Evolutionary conservation across 352 stramenopile genomes (phyloP).

Genomic region (Phytophthora citricola): DNA sequence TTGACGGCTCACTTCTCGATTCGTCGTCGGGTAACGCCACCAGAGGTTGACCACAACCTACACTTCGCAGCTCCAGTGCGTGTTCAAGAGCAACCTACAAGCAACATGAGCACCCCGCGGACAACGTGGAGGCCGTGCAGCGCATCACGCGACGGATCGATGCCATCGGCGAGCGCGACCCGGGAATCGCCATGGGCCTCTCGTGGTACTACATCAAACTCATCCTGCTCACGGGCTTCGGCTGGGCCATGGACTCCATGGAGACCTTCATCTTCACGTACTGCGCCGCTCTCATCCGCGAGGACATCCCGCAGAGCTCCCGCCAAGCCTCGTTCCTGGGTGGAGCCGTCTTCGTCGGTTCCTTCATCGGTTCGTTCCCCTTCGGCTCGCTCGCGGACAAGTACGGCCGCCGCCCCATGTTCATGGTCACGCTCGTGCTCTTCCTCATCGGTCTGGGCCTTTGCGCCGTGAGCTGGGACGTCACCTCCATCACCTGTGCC

Average conservation of each 20-base stretch:
- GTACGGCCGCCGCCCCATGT: conserved; percentile 68
- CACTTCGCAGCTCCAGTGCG: conserved; percentile 7
- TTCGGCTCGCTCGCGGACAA: conserved; percentile 71
- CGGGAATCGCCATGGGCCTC: conserved; percentile 56
- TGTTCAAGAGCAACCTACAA: conserved; percentile 7
- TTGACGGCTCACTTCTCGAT: conserved; percentile 23
- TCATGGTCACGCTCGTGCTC: conserved; percentile 73
- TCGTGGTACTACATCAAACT: conserved; percentile 78
- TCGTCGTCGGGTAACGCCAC: conserved; percentile 31
- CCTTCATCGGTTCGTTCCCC: conserved; percentile 64
- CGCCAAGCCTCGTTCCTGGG: conserved; percentile 51
- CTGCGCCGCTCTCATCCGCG: conserved; percentile 42
- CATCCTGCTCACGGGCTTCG: conserved; percentile 67
- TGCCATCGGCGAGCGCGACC: conserved; percentile 59
- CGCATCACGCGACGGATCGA: conserved; percentile 75
- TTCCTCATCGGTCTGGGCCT: conserved; percentile 60
- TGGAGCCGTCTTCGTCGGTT: conserved; percentile 67
- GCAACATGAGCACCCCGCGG: conserved; percentile 7
- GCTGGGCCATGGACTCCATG: conserved; percentile 83
- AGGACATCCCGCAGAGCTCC: conserved; percentile 52
- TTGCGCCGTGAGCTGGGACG: conserved; percentile 57
- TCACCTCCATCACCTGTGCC: conserved; percentile 59
- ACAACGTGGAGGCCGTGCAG: conserved; percentile 63
- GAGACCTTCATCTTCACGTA: conserved; percentile 81
- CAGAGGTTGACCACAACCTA: conserved; percentile 30